Evolutionary conservation across 2,329 filamentous ascomycete species (phyloP).

Genomic region (Fusarium verrucosum): DNA sequence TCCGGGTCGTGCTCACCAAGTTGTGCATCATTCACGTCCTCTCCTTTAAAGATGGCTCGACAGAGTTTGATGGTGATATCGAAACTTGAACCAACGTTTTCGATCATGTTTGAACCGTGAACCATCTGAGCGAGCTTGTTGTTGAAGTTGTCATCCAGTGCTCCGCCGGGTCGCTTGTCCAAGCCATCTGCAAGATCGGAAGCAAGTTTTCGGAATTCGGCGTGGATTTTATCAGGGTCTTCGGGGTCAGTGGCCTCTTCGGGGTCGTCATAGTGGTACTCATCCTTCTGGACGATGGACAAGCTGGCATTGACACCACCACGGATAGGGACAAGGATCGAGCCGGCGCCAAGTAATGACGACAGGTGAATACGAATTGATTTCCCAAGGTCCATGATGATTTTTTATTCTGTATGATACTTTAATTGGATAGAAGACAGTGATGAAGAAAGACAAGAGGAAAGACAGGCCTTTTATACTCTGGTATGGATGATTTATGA

Average conservation of each 20-base stretch:
- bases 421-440: no score
- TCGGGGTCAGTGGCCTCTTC: not conserved
- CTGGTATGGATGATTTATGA: no score
- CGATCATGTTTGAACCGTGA: slow-evolving; percentile 21
- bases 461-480: no score
- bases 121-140: not conserved
- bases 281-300: no score
- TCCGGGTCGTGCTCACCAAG: not conserved
- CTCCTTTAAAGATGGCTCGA: not conserved
- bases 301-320: no score
- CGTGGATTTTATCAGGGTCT: not conserved
- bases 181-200: not conserved
- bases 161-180: not conserved
- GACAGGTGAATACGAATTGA: no score
- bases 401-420: no score
- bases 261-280: no score
- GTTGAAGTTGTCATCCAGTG: not conserved
- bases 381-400: no score
- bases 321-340: no score
- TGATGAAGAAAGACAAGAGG: no score
- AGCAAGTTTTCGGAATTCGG: not conserved
- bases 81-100: not conserved
- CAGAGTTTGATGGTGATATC: not conserved
- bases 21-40: not conserved
- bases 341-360: no score